A percentile compares a stretch with the other conserved stretches of the same genome.
Evolutionary conservation across 2,329 filamentous ascomycete genomes (phyloP).

Genomic region (Colletotrichum trifolii): DNA sequence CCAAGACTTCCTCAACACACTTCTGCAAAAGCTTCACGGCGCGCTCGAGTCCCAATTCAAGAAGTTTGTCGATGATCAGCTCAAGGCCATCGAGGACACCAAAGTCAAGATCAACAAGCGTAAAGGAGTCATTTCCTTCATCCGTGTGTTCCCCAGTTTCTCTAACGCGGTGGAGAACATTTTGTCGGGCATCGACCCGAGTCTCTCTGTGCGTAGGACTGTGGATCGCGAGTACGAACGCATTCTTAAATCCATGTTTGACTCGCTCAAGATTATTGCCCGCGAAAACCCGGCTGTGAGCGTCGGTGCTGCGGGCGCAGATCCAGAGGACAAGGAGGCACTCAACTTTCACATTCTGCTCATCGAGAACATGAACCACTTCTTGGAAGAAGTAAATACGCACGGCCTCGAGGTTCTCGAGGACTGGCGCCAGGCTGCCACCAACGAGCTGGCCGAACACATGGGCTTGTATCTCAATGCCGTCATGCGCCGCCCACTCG

Average conservation of each 20-base stretch:
- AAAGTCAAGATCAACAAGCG: constrained; percentile 99
- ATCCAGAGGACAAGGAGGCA: constrained; percentile 91
- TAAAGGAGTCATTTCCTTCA: constrained; percentile 95
- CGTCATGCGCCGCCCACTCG: constrained; percentile 88
- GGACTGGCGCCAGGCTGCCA: constrained; percentile 83
- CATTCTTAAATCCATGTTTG: constrained; percentile 95
- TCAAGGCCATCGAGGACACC: constrained; percentile 95
- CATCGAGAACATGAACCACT: constrained; percentile 99
- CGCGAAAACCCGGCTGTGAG: constrained; percentile 70
- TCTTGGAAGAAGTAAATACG: constrained; percentile 88
- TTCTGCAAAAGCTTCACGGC: constrained; percentile 82
- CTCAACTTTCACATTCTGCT: constrained; percentile 97
- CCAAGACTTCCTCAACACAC: constrained; percentile 87
- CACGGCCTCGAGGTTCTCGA: constrained; percentile 79
- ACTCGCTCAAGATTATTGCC: constrained; percentile 94
- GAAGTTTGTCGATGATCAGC: constrained; percentile 93
- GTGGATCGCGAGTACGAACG: constrained; percentile 90
- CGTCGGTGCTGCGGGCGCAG: constrained; percentile 55
- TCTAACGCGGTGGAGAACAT: constrained; percentile 86
- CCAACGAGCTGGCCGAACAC: constrained; percentile 84
- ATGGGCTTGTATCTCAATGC: constrained; percentile 87
- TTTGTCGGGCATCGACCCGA: constrained; percentile 68
- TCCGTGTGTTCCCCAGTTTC: constrained; percentile 92
- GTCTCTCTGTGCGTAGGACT: constrained; percentile 75
- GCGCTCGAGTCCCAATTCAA: constrained; percentile 80